Conservation (phyloP, 495 filamentous ascomycete species). For the Penicillium desertorum region DNA sequence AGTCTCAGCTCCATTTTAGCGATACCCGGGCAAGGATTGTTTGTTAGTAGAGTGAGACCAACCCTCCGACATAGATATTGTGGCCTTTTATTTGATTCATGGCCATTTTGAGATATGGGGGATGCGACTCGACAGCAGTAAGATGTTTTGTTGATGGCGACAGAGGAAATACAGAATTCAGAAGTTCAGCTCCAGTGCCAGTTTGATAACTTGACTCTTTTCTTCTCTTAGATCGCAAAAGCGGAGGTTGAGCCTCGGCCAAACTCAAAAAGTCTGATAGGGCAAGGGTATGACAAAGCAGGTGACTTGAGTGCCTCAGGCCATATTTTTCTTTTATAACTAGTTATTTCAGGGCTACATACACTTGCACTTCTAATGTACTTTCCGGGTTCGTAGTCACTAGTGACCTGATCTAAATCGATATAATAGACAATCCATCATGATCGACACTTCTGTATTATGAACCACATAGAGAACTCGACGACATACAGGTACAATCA, state of each 20-base stretch:
- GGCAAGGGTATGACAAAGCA: constrained; percentile 21
- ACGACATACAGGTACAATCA: too few species aligned
- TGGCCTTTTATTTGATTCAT: constrained; percentile 63
- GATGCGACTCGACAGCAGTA: background rate
- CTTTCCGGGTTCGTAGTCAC: too few species aligned
- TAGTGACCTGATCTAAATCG: too few species aligned
- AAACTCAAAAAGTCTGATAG: constrained; percentile 21
- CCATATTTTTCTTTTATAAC: too few species aligned
- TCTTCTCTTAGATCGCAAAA: constrained; percentile 7
- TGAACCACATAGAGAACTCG: too few species aligned
- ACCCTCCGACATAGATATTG: constrained; percentile 85
- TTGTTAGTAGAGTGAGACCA: constrained; percentile 34
- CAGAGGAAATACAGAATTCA: constrained; percentile 1
- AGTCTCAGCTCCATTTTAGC: background rate
- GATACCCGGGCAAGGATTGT: background rate
- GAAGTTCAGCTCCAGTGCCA: background rate
- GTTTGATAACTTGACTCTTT: constrained; percentile 7
- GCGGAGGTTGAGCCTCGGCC: constrained; percentile 25
- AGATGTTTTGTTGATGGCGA: background rate
- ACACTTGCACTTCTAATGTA: too few species aligned
- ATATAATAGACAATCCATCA: too few species aligned
- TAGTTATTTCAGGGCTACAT: too few species aligned
- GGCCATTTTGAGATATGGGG: constrained; percentile 32
- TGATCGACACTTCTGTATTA: too few species aligned
- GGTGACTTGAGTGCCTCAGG: constrained; percentile 21